These are phyloP conservation scores for Tardiomyces digboiensis DNA, from an alignment of 1,139 yeast species.

Conservation along the genomic window DNA sequence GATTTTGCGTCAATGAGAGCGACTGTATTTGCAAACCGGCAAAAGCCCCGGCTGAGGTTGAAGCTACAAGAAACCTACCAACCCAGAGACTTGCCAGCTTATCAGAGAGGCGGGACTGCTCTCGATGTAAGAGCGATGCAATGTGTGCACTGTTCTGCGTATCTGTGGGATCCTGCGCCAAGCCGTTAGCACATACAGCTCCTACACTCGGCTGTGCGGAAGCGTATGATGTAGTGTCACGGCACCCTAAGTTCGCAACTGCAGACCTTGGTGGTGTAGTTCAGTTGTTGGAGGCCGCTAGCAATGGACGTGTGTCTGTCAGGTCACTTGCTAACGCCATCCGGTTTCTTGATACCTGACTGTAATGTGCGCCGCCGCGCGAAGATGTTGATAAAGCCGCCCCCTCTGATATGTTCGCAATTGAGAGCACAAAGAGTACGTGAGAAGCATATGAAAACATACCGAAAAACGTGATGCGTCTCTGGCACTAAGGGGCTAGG, in stretches of 20 bases:
- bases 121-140: constrained; percentile 69
- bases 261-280: constrained; percentile 64
- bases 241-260: constrained; percentile 61
- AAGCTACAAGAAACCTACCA: constrained; percentile 1
- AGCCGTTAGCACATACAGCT: constrained; percentile 8
- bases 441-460: too few species aligned
- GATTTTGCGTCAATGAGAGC: constrained; percentile 3
- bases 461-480: too few species aligned
- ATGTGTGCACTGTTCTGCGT: constrained; percentile 78
- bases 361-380: too few species aligned
- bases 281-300: constrained; percentile 58
- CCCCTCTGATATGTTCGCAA: too few species aligned
- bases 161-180: constrained; percentile 45
- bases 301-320: constrained; percentile 14
- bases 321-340: not conserved
- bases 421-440: too few species aligned
- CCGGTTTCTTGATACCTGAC: not conserved
- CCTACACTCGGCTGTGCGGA: constrained; percentile 71
- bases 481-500: too few species aligned
- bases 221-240: constrained; percentile 68
- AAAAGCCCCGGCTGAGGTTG: not conserved
- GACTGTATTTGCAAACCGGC: constrained; percentile 7
- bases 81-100: constrained; percentile 5
- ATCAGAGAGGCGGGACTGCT: constrained; percentile 56
- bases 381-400: too few species aligned